Conservation (phyloP, 2,329 filamentous ascomycete species). For the Dothideomycetes sp. region DNA sequence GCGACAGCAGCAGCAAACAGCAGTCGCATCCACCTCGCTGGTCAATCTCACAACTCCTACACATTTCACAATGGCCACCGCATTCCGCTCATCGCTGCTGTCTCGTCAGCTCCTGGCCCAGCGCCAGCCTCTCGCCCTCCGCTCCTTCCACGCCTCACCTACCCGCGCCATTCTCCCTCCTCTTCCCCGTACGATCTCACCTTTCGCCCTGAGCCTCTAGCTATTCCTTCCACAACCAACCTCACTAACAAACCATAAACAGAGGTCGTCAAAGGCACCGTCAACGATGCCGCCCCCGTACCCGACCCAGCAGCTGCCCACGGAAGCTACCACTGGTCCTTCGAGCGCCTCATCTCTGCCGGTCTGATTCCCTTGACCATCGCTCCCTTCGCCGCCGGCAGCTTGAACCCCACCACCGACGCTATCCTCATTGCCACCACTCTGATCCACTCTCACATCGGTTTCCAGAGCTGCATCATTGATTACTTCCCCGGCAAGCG, state of each 20-base stretch:
- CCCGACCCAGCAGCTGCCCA: conserved; percentile 66
- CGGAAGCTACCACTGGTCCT: conserved; percentile 97
- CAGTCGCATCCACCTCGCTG: not conserved
- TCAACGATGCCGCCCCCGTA: conserved; percentile 77
- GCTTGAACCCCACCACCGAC: conserved; percentile 81
- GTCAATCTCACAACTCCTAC: conserved; percentile 5
- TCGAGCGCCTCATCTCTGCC: conserved; percentile 72
- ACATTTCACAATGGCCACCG: conserved; percentile 40
- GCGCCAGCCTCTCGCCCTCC: conserved; percentile 31
- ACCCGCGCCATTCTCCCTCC: conserved; percentile 70
- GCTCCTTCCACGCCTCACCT: conserved; percentile 76
- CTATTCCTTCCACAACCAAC: not conserved
- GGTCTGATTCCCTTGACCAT: conserved; percentile 79
- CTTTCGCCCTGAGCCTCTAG: not conserved
- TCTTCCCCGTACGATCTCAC: conserved; percentile 53
- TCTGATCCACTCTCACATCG: conserved; percentile 89
- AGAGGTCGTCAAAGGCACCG: too few relatives aligned
- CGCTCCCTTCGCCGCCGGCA: conserved; percentile 84
- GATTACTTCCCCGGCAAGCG: conserved; percentile 77
- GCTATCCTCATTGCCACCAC: conserved; percentile 73
- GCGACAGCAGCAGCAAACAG: not conserved
- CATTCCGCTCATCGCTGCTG: conserved; percentile 31
- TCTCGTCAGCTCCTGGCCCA: conserved; percentile 27
- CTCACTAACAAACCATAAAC: conserved; percentile 40
- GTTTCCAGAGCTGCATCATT: conserved; percentile 78